phyloP scores from a whole-genome alignment of 2,329 filamentous ascomycete species.

The Epichloe amarillans region DNA sequence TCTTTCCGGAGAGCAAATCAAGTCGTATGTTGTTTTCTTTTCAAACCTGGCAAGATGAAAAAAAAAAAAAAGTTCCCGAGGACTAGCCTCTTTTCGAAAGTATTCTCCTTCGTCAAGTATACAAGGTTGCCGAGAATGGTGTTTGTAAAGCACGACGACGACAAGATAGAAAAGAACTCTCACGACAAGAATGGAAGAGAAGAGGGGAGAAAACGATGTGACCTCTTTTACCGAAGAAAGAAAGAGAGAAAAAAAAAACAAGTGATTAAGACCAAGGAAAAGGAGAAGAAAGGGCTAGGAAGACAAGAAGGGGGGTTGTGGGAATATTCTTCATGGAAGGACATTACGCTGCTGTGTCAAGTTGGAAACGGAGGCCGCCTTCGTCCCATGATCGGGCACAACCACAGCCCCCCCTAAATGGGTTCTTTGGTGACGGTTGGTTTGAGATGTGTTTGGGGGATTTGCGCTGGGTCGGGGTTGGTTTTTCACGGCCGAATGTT shows the following conservation, averaged over 20 bases:
- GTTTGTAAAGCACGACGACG: not conserved
- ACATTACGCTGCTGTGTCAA: no score
- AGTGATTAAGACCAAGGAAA: no score
- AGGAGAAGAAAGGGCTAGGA: no score
- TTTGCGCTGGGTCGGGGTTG: not conserved
- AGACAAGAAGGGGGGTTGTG: no score
- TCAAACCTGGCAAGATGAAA: no score
- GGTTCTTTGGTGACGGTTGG: not conserved
- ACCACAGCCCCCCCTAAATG: no score
- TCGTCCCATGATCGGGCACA: no score
- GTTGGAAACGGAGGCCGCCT: no score
- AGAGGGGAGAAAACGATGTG: not conserved
- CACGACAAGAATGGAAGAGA: not conserved
- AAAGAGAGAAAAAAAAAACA: not conserved
- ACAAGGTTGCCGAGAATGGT: no score
- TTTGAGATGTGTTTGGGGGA: not conserved
- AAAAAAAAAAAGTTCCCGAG: conserved; percentile 13
- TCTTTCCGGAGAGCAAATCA: conserved; percentile 5
- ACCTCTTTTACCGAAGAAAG: not conserved
- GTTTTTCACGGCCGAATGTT: no score
- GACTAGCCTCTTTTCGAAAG: conserved; percentile 29
- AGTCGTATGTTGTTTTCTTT: no score
- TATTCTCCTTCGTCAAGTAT: not conserved
- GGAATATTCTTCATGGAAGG: no score
- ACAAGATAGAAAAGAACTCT: not conserved